Evolutionary conservation across 2,329 filamentous ascomycete species (phyloP), one percentile per base, ranked within the genome.

Genomic region (Meredithiella fracta): DNA sequence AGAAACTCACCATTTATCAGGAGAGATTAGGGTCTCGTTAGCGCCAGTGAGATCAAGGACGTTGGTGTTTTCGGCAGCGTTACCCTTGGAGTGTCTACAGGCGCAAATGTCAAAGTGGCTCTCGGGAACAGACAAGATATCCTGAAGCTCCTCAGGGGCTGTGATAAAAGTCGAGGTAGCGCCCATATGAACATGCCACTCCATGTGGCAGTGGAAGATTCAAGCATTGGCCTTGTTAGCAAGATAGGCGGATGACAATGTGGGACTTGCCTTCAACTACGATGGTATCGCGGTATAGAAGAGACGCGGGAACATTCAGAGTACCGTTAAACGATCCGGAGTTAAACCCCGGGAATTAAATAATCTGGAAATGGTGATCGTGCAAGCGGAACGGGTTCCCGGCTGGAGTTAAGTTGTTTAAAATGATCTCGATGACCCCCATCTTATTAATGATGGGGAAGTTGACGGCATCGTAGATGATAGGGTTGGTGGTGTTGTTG

Each of bases 21-120:
- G 57, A 17, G 49, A 23, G 53, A 55, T 53, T 7, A 53, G 53
- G n/a, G 22, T 56, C 9, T 52, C 42, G 7, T 56, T 56, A 26
- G 78, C 58, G 8, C 61, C 61, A 3, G 40, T 65, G 2, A 79
- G 65, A 60, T 83, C 74, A 2, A 78, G 64, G 6, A 72, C 63
- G 53, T 82, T 64, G 1, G 65, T 77, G 59, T 80, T 81, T 0
- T 73, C 80, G 0, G 78, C 80, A 0, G 79, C 80, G 62, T 83
- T 83, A 3, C 80, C 80, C 3, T 62, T 62, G 0, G 66, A 70
- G 1, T 71, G 68, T 0, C 70, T 65, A 17, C 67, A 67, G 3
- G 64, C 63, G 55, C 66, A 68, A 9, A 60, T 60, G 6, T 60
- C 66, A 63, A 68, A 66, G 59, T 81, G 77, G 38, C 74, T 67